Base-by-base conservation (phyloP, 164 flowering plant genomes). In the Litsea cubeba region DNA sequence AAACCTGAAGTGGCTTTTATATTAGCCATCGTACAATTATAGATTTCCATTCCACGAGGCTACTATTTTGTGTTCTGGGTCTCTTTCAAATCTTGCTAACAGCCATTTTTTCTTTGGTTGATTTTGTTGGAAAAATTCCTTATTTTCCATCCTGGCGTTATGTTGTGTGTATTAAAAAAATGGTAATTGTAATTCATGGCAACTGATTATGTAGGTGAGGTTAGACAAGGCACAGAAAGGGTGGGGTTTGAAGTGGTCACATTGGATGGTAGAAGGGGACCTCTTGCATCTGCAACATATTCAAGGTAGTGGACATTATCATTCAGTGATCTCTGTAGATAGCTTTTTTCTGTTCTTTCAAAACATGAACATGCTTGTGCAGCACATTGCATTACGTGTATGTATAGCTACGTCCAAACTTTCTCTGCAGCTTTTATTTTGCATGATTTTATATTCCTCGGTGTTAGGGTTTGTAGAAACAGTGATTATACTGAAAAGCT, bases 231-330 rank as follows among this genome's bases (percentile, higher is more conserved):
- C 50, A 65, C 76, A 35, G 90, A 92, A 69, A 88, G 98, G 76
- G 91, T 89, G 32, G 97, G 98, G 17, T 92, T 94, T 78, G 91
- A 94, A 75, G 97, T 91, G 68, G 91, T 92, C 20, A 92, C 95
- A 1, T 67, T 88, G 50, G 89, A 89, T 83, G 95, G 91, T 25
- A 89, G 88, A 58, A 84, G 17, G 64, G 92, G 83, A n/a, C 85
- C 82, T 30, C 90, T 94, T 63, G 93, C 97, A 30, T 94, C 93
- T 30, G 73, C 87, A 50, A 76, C 76, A 17, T 73, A 70, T 79
- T 73, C 86, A 2, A 84, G 88, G 97, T 93, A 74, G 28, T 66
- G n/a, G 23, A 20, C 64, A 60, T 5, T 26, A 23, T 50, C 1
- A 20, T 5, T 26, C 54, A n/a, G 5, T 46, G 58, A 50, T 70